Conservation (phyloP, 1,284 basidiomycete species). For the Tetrapyrgos nigripes region DNA sequence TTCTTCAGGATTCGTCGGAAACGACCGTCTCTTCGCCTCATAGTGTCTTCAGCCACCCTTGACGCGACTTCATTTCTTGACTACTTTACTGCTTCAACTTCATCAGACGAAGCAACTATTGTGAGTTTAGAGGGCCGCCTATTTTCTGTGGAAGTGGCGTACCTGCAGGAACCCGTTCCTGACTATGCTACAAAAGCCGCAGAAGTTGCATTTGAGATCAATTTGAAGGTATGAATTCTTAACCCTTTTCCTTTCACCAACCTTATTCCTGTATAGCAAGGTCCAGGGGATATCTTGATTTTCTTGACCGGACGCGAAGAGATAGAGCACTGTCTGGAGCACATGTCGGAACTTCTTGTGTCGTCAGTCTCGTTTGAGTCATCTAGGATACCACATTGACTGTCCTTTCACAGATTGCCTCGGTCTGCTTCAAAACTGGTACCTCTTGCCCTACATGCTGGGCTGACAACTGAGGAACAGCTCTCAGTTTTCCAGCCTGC, state of each 20-base stretch:
- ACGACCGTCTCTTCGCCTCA: constrained; percentile 86
- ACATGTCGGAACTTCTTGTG: constrained; percentile 77
- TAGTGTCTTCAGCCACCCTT: constrained; percentile 95
- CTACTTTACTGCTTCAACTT: constrained; percentile 76
- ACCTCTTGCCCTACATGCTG: constrained; percentile 87
- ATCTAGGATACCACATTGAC: constrained; percentile 10
- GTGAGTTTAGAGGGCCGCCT: constrained; percentile 93
- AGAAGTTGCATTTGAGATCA: constrained; percentile 87
- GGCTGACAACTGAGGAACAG: constrained; percentile 87
- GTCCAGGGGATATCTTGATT: constrained; percentile 89
- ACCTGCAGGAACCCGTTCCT: constrained; percentile 71
- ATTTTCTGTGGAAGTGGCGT: constrained; percentile 88
- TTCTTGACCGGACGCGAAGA: constrained; percentile 98
- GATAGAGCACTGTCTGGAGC: constrained; percentile 88
- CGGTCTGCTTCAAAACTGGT: constrained; percentile 63
- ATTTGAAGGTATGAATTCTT: constrained; percentile 67
- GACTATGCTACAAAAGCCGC: constrained; percentile 90
- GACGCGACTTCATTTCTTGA: constrained; percentile 90
- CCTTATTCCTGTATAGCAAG: constrained; percentile 49
- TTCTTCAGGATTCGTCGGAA: constrained; percentile 82
- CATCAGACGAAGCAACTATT: constrained; percentile 69
- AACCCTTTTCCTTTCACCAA: constrained; percentile 6
- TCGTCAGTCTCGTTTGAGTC: constrained; percentile 13
- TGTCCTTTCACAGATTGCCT: constrained; percentile 61
- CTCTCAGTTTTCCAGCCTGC: constrained; percentile 83